Conservation (phyloP, 257 asterid genomes). For the Fraxinus anomala region DNA sequence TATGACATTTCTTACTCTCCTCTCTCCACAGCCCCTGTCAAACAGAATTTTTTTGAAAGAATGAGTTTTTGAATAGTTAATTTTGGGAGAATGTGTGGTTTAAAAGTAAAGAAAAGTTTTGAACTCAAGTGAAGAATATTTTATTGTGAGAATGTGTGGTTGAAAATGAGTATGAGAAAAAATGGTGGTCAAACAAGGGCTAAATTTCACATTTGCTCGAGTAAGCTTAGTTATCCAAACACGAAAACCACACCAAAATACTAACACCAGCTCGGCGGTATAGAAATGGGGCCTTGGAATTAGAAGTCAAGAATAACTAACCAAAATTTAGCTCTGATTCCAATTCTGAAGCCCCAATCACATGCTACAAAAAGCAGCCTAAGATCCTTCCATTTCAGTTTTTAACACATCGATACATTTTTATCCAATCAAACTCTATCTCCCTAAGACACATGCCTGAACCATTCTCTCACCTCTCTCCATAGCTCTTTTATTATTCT, state of each 20-base stretch:
- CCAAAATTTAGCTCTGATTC: neutral
- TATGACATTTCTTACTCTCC: neutral
- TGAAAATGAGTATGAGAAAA: too few relatives aligned
- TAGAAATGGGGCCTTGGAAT: neutral
- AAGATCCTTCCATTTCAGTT: neutral
- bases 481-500: neutral
- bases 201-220: neutral
- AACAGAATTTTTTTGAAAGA: too few relatives aligned
- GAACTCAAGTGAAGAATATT: too few relatives aligned
- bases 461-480: neutral
- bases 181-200: too few relatives aligned
- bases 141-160: too few relatives aligned
- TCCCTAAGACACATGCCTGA: neutral
- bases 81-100: too few relatives aligned
- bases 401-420: neutral
- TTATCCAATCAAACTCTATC: neutral
- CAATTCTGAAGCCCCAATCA: neutral
- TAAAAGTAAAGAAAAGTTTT: too few relatives aligned
- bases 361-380: neutral
- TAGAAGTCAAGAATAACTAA: neutral
- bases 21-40: neutral
- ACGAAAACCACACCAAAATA: neutral
- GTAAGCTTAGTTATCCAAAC: neutral
- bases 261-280: neutral
- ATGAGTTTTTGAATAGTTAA: too few relatives aligned